Base-by-base conservation (phyloP, 306 rosid genomes). In the Cicer chorassanicum region DNA sequence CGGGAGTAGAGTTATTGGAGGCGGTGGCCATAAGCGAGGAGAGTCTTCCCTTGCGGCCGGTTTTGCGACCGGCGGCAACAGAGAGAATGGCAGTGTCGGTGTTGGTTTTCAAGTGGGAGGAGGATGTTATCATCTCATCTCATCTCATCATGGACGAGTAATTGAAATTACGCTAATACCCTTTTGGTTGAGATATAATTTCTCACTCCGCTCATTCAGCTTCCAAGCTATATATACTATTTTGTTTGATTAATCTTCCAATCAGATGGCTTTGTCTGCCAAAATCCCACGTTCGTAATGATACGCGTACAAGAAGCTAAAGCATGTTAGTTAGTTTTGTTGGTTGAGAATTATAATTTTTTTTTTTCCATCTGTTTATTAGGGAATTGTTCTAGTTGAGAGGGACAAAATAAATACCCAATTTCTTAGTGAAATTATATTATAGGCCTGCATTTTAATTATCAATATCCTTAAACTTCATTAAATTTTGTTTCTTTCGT, bases 1-100 rank as follows among this genome's bases (percentile, higher is more conserved):
- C 86, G 74, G 84, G 74, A 78, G 80, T 53, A 11, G 88, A 87
- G 11, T 77, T 69, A 50, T 83, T 36, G 60, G 81, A 51, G 16
- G 66, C 72, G 55, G 85, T 74, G 46, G 87, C 77, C 90, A 82
- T 78, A 1, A 86, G 24, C 36, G 5, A 29, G 68, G 82, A 78
- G 76, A 84, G 46, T 73, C 70, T 46, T 3, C 56, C 72, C 21
- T 67, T 43, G 60, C 83, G 77, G 70, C 82, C 82, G 77, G 85
- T 19, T 12, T 44, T 19, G 40, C 55, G 18, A 24, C 72, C 84
- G 81, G 76, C 82, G 76, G 85, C 86, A 81, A 87, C 71, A 19
- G 71, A 81, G 76, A 84, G 38, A 73, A 66, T 45, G 81, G 71
- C 51, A 81, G 74, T 46, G 79, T 59, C 40, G 83, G 68, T 72